phyloP scores from a whole-genome alignment of 1,139 yeast genomes.

The Geotrichum australiense region DNA sequence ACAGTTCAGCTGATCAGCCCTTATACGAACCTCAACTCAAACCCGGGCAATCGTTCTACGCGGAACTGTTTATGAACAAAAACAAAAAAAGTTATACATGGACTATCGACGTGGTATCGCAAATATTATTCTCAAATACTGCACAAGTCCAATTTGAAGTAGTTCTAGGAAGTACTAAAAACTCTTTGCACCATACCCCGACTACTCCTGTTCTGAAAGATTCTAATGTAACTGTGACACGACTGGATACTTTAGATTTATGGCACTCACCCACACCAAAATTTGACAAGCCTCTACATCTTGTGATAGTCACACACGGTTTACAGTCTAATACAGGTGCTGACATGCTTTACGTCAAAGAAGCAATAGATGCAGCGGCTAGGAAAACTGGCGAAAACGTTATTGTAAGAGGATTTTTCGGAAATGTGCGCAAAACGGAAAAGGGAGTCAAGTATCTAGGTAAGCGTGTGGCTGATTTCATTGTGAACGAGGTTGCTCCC shows the following conservation, averaged over 20 bases:
- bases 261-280: constrained; percentile 61
- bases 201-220: constrained; percentile 3
- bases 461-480: constrained; percentile 67
- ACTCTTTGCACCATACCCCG: constrained; percentile 31
- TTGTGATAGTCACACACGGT: constrained; percentile 84
- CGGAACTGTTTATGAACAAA: constrained; percentile 43
- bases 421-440: constrained; percentile 85
- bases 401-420: constrained; percentile 75
- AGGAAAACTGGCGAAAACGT: constrained; percentile 47
- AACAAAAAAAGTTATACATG: constrained; percentile 51
- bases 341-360: constrained; percentile 82
- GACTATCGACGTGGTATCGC: constrained; percentile 82
- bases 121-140: constrained; percentile 65
- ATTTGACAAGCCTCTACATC: constrained; percentile 48
- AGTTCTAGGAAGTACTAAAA: constrained; percentile 47
- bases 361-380: constrained; percentile 57
- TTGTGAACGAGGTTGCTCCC: constrained; percentile 51
- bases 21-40: constrained; percentile 64
- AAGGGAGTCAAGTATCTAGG: constrained; percentile 86
- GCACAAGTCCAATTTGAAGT: constrained; percentile 69
- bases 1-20: constrained; percentile 69
- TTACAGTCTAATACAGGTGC: constrained; percentile 83
- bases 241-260: constrained; percentile 55
- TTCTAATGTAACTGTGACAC: constrained; percentile 1
- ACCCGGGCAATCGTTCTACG: constrained; percentile 58